A percentile compares a stretch with the other conserved stretches of the same genome.
phyloP scores from a whole-genome alignment of 306 rosid genomes.

The Abrus precatorius region DNA sequence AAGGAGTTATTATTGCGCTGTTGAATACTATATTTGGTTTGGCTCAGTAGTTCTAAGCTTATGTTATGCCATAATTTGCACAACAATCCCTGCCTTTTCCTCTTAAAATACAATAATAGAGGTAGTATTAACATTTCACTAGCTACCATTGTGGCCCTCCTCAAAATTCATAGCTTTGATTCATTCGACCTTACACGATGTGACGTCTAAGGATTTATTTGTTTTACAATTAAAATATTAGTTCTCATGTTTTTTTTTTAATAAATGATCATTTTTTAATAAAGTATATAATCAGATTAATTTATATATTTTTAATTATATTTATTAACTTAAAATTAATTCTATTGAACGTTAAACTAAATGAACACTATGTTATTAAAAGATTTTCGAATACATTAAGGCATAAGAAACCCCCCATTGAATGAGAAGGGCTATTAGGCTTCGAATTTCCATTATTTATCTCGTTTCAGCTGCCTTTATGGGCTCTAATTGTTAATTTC shows the following conservation, averaged over 20 bases:
- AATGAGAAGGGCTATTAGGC: not conserved
- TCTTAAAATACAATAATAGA: not conserved
- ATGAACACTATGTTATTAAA: not conserved
- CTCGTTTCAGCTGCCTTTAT: too few relatives aligned
- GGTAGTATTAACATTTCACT: not conserved
- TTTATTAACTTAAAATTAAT: too few relatives aligned
- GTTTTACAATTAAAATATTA: too few relatives aligned
- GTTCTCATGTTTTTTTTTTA: too few relatives aligned
- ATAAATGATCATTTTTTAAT: too few relatives aligned
- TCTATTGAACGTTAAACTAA: too few relatives aligned
- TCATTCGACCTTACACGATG: not conserved
- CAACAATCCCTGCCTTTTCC: not conserved
- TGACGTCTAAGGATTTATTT: not conserved
- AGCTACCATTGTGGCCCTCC: not conserved
- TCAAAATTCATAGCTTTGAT: constrained; percentile 10
- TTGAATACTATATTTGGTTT: constrained; percentile 5
- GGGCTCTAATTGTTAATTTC: too few relatives aligned
- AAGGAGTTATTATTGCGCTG: not conserved
- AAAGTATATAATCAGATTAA: too few relatives aligned
- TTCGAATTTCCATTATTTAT: not conserved
- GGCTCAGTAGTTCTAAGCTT: not conserved
- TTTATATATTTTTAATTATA: too few relatives aligned
- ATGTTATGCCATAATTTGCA: not conserved
- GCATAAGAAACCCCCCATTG: not conserved
- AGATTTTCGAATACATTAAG: constrained; percentile 14